Conservation (phyloP, 2,329 filamentous ascomycete species). For the Claviceps capensis region DNA sequence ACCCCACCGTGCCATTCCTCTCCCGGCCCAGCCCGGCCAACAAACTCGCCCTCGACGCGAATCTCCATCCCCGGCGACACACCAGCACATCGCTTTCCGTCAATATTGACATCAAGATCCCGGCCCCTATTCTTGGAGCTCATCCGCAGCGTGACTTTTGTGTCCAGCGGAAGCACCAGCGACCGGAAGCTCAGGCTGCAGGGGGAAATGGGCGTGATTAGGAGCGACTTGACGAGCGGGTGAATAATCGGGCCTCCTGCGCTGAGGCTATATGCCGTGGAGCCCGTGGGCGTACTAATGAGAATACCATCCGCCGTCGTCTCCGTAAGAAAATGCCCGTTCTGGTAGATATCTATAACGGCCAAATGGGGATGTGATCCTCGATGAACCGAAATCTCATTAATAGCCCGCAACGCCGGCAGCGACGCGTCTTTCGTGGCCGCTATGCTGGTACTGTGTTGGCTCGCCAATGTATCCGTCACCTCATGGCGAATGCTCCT, state of each 20-base stretch:
- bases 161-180: conserved; percentile 75
- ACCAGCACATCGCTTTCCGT: conserved; percentile 55
- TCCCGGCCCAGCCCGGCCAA: conserved; percentile 32
- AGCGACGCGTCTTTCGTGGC: conserved; percentile 22
- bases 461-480: conserved; percentile 30
- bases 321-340: conserved; percentile 79
- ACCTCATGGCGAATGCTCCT: conserved; percentile 41
- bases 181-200: conserved; percentile 86
- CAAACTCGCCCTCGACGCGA: conserved; percentile 73
- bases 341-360: conserved; percentile 82
- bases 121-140: conserved; percentile 67
- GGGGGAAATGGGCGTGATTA: conserved; percentile 89
- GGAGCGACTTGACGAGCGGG: conserved; percentile 73
- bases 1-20: conserved; percentile 63
- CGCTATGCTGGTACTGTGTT: conserved; percentile 26
- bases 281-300: conserved; percentile 84
- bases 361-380: conserved; percentile 82
- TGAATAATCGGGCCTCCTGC: conserved; percentile 90
- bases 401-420: conserved; percentile 59
- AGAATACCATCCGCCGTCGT: conserved; percentile 93
- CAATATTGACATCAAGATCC: conserved; percentile 67
- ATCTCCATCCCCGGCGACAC: conserved; percentile 71
- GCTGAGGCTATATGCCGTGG: conserved; percentile 89
- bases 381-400: conserved; percentile 88
- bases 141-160: conserved; percentile 66